phyloP scores from a whole-genome alignment of 164 flowering plant species.

The Pachysandra terminalis region DNA sequence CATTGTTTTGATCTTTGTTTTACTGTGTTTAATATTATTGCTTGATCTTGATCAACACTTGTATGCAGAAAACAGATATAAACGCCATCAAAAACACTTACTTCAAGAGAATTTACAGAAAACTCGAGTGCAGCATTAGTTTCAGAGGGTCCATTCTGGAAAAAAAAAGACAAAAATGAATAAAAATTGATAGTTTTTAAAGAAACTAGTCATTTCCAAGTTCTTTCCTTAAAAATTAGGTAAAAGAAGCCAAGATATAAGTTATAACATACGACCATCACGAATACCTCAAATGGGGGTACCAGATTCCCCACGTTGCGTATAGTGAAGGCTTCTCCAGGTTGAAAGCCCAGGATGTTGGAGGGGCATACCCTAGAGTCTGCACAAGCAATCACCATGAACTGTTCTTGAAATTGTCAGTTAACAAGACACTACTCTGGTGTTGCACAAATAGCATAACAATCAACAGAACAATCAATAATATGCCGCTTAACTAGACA shows the following conservation, averaged over 20 bases:
- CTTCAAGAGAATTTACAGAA: slow-evolving; percentile 82
- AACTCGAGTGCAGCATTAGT: slow-evolving; percentile 95
- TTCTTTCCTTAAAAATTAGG: background rate
- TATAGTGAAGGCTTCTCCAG: slow-evolving; percentile 87
- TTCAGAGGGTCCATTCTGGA: slow-evolving; percentile 86
- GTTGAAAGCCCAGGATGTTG: slow-evolving; percentile 77
- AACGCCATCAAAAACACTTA: slow-evolving; percentile 21
- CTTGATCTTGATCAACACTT: too few species aligned
- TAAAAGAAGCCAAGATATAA: background rate
- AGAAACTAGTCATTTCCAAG: background rate
- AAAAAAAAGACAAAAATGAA: slow-evolving; percentile 6
- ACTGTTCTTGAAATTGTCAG: slow-evolving; percentile 55
- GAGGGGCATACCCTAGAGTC: slow-evolving; percentile 99
- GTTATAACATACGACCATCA: background rate
- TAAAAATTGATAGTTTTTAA: slow-evolving; percentile 1
- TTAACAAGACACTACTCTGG: background rate
- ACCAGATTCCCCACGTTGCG: slow-evolving; percentile 91
- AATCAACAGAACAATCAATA: slow-evolving; percentile 1
- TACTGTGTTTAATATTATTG: too few species aligned
- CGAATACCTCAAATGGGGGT: slow-evolving; percentile 75
- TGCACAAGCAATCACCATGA: slow-evolving; percentile 96
- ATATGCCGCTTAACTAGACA: background rate
- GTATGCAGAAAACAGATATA: too few species aligned
- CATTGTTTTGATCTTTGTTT: too few species aligned
- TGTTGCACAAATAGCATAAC: background rate